Percentiles rank a stretch among this genome's conserved stretches.
Evolutionary conservation across 2,329 filamentous ascomycete genomes (phyloP).

Genomic region (Penicillium occitanis): DNA sequence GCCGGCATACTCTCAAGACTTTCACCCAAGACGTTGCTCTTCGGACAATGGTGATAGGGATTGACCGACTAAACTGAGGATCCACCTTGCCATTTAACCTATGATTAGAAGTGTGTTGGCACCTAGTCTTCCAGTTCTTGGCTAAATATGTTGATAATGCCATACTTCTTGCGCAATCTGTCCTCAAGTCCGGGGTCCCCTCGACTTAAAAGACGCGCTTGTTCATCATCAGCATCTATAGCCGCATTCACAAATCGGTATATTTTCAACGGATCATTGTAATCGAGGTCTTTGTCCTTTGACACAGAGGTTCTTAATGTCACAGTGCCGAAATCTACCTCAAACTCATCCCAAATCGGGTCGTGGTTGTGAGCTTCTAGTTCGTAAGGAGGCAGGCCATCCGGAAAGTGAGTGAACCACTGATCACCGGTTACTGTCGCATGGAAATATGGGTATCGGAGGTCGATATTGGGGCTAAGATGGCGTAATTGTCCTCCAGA

Average conservation of each 20-base stretch:
- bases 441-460: background rate
- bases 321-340: background rate
- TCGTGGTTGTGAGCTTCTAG: background rate
- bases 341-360: background rate
- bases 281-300: background rate
- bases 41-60: background rate
- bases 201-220: background rate
- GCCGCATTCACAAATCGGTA: background rate
- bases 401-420: background rate
- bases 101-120: background rate
- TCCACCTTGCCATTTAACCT: background rate
- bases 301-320: background rate
- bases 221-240: background rate
- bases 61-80: background rate
- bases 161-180: background rate
- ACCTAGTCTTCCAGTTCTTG: background rate
- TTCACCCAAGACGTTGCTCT: background rate
- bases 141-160: background rate
- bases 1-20: background rate
- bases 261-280: background rate
- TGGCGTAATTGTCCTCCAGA: background rate
- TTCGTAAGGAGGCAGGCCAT: background rate
- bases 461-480: background rate
- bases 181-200: background rate
- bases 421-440: background rate